phyloP scores from a whole-genome alignment of 2,329 filamentous ascomycete species.

The Colletotrichum navitas region DNA sequence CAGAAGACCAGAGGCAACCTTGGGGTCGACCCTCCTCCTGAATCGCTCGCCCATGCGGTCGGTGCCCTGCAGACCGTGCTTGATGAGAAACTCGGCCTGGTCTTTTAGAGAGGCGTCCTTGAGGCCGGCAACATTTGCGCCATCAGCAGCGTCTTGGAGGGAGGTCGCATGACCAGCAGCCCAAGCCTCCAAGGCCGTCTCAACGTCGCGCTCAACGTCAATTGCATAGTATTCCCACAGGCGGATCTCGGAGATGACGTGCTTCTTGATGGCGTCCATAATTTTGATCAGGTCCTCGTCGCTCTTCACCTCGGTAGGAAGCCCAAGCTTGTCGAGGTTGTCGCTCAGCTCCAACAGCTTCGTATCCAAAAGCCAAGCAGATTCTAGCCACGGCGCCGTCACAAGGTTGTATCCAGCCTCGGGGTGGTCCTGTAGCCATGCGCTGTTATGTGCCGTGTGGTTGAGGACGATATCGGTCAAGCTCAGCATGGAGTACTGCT shows the following conservation, averaged over 20 bases:
- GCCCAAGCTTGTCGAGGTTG: conserved; percentile 75
- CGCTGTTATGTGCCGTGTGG: conserved; percentile 95
- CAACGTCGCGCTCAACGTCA: conserved; percentile 79
- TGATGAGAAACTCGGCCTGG: conserved; percentile 72
- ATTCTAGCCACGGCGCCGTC: conserved; percentile 84
- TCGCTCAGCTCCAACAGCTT: conserved; percentile 81
- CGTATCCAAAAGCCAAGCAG: conserved; percentile 72
- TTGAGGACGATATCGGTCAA: conserved; percentile 98
- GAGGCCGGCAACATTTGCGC: conserved; percentile 61
- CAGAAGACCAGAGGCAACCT: conserved; percentile 76
- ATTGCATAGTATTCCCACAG: conserved; percentile 96
- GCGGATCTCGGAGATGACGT: conserved; percentile 81
- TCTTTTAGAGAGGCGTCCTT: conserved; percentile 60
- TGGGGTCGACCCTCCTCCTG: conserved; percentile 77
- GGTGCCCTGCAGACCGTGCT: conserved; percentile 77
- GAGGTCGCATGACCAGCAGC: conserved; percentile 68
- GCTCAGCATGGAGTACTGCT: conserved; percentile 85
- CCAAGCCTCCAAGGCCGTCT: conserved; percentile 80
- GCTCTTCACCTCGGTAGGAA: conserved; percentile 80
- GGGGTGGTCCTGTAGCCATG: conserved; percentile 93
- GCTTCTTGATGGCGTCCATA: conserved; percentile 85
- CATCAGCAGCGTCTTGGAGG: conserved; percentile 58
- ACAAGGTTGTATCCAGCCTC: conserved; percentile 95
- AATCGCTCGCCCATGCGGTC: conserved; percentile 86
- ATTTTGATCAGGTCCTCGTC: conserved; percentile 81